Base-by-base conservation (phyloP, 208 protist genomes). In the Acanthamoeba rhysodes region DNA sequence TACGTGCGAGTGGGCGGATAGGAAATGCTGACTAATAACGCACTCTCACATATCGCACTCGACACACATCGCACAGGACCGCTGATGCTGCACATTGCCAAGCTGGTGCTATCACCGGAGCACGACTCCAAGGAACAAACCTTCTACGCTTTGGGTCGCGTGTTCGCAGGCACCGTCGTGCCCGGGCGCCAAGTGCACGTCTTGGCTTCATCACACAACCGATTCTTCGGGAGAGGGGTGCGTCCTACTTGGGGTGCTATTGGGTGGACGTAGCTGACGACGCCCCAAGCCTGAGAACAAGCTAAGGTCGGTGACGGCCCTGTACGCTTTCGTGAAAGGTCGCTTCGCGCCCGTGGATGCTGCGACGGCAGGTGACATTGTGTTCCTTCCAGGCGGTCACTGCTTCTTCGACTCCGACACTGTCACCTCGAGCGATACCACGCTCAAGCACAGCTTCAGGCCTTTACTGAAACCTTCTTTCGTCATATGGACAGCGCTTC, bases 31-130 rank as follows among this genome's bases (percentile, higher is more conserved):
- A 41, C 37, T 41, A 41, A 41, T 41, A 41, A 41, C 37, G 4
- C 37, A 41, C 37, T n/a, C 1, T 48, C 45, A 48, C 45, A 9
- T 7, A 48, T 48, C 45, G 10, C 45, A 48, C 45, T 48, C 45
- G 45, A 48, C 45, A 48, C 45, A 48, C 45, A 7, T 48, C 45
- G 2, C 22, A 8, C 70, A 78, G 70, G 70, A 14, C 99, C 99
- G 50, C 97, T 99, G 32, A 99, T 99, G 97, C 96, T 99, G 97
- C 99, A 99, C 98, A 98, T 99, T 90, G 99, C 99, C 96, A 99
- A 99, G 99, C 99, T 99, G 99, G 99, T 99, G 87, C 99, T 99
- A 57, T 99, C 99, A 6, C 45, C 45, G 45, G 45, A 7, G 29
- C 95, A 59, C 29, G 5, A 6, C 20, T 99, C 99, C 97, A 99